Conservation (phyloP, 2,329 filamentous ascomycete species). For the Penicillium concentricum region DNA sequence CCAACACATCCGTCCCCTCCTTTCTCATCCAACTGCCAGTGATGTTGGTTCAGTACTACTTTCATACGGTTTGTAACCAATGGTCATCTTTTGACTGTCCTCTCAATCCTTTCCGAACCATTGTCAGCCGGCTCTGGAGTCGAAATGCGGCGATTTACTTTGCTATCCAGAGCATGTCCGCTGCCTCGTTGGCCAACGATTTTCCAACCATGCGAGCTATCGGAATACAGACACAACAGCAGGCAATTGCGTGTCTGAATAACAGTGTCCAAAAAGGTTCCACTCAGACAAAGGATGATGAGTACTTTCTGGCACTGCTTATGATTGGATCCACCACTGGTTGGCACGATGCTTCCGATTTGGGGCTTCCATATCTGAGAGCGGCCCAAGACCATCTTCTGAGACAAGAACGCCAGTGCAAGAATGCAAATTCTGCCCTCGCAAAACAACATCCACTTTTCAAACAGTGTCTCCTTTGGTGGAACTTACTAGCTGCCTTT, state of each 20-base stretch:
- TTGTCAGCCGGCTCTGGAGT: slow-evolving; percentile 24
- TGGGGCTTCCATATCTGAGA: slow-evolving; percentile 22
- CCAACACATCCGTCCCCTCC: slow-evolving; percentile 18
- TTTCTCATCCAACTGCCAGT: slow-evolving; percentile 23
- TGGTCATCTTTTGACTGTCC: slow-evolving; percentile 27
- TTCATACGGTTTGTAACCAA: slow-evolving; percentile 24
- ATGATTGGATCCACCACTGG: slow-evolving; percentile 24
- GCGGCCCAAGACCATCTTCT: slow-evolving; percentile 22
- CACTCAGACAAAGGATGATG: slow-evolving; percentile 21
- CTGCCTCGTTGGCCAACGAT: slow-evolving; percentile 24
- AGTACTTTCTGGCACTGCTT: slow-evolving; percentile 22
- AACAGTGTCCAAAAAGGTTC: slow-evolving; percentile 15
- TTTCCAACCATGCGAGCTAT: slow-evolving; percentile 23
- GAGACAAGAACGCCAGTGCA: slow-evolving; percentile 17
- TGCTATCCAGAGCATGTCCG: slow-evolving; percentile 27
- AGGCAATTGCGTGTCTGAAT: slow-evolving; percentile 23
- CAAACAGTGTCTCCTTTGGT: slow-evolving; percentile 23
- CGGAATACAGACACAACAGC: slow-evolving; percentile 24
- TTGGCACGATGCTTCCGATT: slow-evolving; percentile 21
- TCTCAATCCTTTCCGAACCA: slow-evolving; percentile 21
- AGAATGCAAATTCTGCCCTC: slow-evolving; percentile 15
- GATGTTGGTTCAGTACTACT: slow-evolving; percentile 25
- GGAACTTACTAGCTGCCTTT: slow-evolving; percentile 25
- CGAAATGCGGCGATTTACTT: slow-evolving; percentile 24
- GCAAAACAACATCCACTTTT: slow-evolving; percentile 24